These are phyloP conservation scores for Beta lomatogona DNA, from an alignment of 179 eudicot genomes.

Conservation along the genomic window DNA sequence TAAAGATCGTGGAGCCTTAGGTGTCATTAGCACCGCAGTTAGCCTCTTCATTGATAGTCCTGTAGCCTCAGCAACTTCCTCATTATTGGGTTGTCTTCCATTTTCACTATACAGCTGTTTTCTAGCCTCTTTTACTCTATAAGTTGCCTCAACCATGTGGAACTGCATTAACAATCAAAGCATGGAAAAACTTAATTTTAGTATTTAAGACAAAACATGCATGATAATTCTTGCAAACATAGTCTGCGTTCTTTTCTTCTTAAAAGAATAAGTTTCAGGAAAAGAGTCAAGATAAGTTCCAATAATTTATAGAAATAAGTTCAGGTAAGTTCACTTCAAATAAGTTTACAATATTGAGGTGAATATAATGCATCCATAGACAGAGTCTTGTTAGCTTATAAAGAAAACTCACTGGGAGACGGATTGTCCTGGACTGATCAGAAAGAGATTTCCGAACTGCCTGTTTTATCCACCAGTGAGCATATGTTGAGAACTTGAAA, in stretches of 20 bases:
- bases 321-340: no score
- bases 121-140: slow-evolving; percentile 78
- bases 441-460: slow-evolving; percentile 88
- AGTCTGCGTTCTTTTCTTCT: background rate
- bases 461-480: slow-evolving; percentile 99
- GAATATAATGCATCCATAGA: no score
- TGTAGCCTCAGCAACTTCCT: slow-evolving; percentile 83
- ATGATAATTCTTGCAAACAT: background rate
- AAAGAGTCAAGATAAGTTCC: no score
- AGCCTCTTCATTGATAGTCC: slow-evolving; percentile 91
- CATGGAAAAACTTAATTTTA: background rate
- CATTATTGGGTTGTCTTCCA: slow-evolving; percentile 70
- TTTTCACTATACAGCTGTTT: slow-evolving; percentile 60
- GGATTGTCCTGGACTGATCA: slow-evolving; percentile 82
- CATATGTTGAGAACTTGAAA: slow-evolving; percentile 95
- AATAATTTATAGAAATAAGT: no score
- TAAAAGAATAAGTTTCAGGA: no score
- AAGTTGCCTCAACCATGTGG: slow-evolving; percentile 85
- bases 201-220: background rate
- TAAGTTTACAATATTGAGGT: no score
- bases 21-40: slow-evolving; percentile 64
- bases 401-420: slow-evolving; percentile 67
- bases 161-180: slow-evolving; percentile 45
- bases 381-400: no score
- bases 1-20: slow-evolving; percentile 88